Evolutionary conservation across 2,329 filamentous ascomycete genomes (phyloP), one percentile per base, ranked within the genome.

Genomic region (Chalaropsis ovoidea): DNA sequence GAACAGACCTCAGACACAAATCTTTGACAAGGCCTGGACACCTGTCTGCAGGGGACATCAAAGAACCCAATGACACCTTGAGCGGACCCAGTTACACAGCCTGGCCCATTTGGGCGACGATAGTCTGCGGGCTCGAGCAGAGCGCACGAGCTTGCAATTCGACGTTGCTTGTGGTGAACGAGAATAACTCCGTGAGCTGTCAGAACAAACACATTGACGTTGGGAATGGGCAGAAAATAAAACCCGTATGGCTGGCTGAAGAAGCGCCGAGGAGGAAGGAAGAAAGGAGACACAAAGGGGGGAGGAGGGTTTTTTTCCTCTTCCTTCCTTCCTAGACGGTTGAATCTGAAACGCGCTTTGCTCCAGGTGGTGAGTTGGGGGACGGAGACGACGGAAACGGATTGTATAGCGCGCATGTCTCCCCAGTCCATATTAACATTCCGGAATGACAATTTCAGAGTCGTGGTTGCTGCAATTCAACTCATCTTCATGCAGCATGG

Each of bases 1-100:
- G 19, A 22, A 49, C 22, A 49, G 45, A 49, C 45, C n/a, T n/a
- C 45, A 13, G 7, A 22, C 15, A n/a, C 8, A 22, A 47, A n/a
- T 49, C 52, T 67, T 68, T 58, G 63, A 65, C 68, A 64, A 65
- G 47, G 65, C 58, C 19, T 39, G 27, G 58, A 41, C 41, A 43
- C 19, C 58, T 61, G 58, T 61, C 58, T n/a, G 35, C 41, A 41
- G 17, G 41, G 58, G 39, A 22, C n/a, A 15, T 22, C 11, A 27
- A 42, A 43, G 24, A 13, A 27, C 22, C 22, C n/a, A 49, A 49
- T 41, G 19, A 42, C 58, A 61, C 11, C 22, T 61, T 15, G 2
- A 61, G 39, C 35, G n/a, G n/a, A 27, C 24, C 24, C 17, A 41
- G 39, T 24, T 45, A 42, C 19, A 35, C 27, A 17, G 17, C 6